Base-by-base conservation (phyloP, 2,329 filamentous ascomycete genomes). In the Botryosphaeria agaves region DNA sequence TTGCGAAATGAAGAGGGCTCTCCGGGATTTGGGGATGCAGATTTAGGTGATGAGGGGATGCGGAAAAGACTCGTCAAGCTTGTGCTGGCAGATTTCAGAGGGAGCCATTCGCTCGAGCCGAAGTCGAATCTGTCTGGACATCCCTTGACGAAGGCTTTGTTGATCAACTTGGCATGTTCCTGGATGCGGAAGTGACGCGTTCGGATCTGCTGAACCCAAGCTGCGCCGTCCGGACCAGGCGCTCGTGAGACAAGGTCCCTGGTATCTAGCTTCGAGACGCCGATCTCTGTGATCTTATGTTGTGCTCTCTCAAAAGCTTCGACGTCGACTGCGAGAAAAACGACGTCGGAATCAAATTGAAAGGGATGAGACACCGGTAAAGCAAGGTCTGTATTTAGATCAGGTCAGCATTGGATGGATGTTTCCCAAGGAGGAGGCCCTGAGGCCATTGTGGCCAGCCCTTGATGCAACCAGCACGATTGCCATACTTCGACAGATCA, bases 121-220 rank as follows among this genome's bases (percentile, higher is more conserved):
- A 47, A 47, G 25, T 39, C 35, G 35, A 48, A 48, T 3, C 32
- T 28, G 15, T 44, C 40, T 8, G 42, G 37, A 33, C 44, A 45
- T 4, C 41, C 43, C 29, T 37, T 35, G 21, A 48, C 31, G 29
- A 37, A 43, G 12, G 29, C 21, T 9, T 32, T 39, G 28, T 48
- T 48, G n/a, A 38, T 21, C 1, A 42, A 36, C 5, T 37, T 21
- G 3, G 28, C 33, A 23, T 47, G 32, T 28, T 47, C 40, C 7
- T 39, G 17, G 14, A 46, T 39, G 9, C 40, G 34, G 14, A 41
- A 39, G 25, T 47, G 44, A 7, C 37, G 35, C 21, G 36, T 35
- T 8, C 37, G 34, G 15, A 47, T 44, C 8, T 41, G 37, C 2
- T 18, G 21, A 14, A 46, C 18, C 32, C 34, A 37, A 4, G 18